Evolutionary conservation across 176 grass and related monocot genomes (phyloP).

Genomic region (Raddia guianensis): DNA sequence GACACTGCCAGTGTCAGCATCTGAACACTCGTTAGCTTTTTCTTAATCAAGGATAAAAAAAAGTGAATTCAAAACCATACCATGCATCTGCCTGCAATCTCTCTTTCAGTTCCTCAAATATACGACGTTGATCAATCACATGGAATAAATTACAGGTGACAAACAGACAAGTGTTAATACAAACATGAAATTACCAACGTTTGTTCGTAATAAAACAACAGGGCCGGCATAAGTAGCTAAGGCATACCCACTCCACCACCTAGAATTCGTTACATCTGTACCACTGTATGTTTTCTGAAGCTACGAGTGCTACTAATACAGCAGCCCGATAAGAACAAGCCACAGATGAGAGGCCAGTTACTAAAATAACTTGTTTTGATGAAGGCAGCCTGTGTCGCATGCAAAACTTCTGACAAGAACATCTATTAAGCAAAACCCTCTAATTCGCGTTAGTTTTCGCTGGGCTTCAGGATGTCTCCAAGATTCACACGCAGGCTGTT

Average conservation of each 20-base stretch:
- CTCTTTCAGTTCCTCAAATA: too few species aligned
- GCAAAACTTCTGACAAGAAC: slow-evolving; percentile 13
- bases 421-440: slow-evolving; percentile 16
- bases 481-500: slow-evolving; percentile 67
- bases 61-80: background rate
- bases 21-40: too few species aligned
- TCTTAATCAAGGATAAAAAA: too few species aligned
- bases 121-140: background rate
- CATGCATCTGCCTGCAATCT: background rate
- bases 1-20: too few species aligned
- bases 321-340: background rate
- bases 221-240: background rate
- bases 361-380: slow-evolving; percentile 6
- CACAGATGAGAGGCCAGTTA: slow-evolving; percentile 5
- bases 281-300: slow-evolving; percentile 25
- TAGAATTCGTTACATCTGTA: slow-evolving; percentile 29
- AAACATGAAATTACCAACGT: slow-evolving; percentile 32
- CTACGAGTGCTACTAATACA: slow-evolving; percentile 17
- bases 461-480: slow-evolving; percentile 45
- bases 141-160: slow-evolving; percentile 22
- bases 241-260: slow-evolving; percentile 1
- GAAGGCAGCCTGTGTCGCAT: background rate
- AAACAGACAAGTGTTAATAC: slow-evolving; percentile 28
- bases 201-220: slow-evolving; percentile 30
- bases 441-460: slow-evolving; percentile 30